Percentiles rank a stretch among this genome's conserved stretches.
Conservation (phyloP, 176 grass and related monocot species). For the Zizania latifolia region DNA sequence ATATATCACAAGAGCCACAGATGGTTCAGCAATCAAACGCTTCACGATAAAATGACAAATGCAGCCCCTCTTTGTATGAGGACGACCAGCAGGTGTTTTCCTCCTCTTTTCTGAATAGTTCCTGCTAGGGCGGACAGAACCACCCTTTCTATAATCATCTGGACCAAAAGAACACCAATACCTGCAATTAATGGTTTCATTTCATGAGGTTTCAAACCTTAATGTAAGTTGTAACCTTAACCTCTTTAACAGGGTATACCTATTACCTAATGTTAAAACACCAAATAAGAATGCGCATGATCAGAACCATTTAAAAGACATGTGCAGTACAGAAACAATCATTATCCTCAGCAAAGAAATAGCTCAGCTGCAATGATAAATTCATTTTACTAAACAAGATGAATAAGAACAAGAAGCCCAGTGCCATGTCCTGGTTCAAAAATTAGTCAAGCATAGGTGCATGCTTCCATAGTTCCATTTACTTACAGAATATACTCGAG, state of each 20-base stretch:
- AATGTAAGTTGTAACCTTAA: slow-evolving; percentile 20
- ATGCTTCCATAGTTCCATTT: slow-evolving; percentile 2
- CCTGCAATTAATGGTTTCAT: slow-evolving; percentile 37
- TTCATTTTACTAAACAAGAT: background rate
- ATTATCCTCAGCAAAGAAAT: background rate
- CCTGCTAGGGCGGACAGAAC: slow-evolving; percentile 67
- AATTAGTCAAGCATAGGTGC: background rate
- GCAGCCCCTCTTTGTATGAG: slow-evolving; percentile 97
- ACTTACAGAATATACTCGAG: slow-evolving; percentile 98
- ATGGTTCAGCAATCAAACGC: slow-evolving; percentile 85
- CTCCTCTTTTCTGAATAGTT: slow-evolving; percentile 54
- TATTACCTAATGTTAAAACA: background rate
- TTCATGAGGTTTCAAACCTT: slow-evolving; percentile 2
- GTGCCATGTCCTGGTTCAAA: background rate
- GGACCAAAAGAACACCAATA: slow-evolving; percentile 99
- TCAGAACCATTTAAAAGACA: background rate
- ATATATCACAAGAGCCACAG: slow-evolving; percentile 93
- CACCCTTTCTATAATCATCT: slow-evolving; percentile 86
- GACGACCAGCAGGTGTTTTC: slow-evolving; percentile 84
- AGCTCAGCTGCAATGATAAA: background rate
- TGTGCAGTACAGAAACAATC: background rate
- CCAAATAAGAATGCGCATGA: background rate
- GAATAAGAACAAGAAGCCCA: slow-evolving; percentile 17
- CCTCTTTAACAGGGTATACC: slow-evolving; percentile 8
- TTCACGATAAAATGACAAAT: slow-evolving; percentile 99